phyloP scores from a whole-genome alignment of 805 yeast genomes.

The Candida silvicultrix region DNA sequence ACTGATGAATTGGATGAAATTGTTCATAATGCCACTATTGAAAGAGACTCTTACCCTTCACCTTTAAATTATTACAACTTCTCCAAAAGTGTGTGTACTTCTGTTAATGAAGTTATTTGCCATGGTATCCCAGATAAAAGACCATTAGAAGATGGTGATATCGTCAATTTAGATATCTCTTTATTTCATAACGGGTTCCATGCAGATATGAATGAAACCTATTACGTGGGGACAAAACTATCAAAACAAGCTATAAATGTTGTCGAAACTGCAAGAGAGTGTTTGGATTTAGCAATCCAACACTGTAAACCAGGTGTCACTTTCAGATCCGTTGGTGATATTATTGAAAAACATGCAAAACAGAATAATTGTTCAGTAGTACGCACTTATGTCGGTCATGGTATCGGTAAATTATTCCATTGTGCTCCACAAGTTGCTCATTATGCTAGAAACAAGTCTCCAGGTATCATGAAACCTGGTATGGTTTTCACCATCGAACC shows the following conservation, averaged over 20 bases:
- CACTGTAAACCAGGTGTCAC: constrained; percentile 88
- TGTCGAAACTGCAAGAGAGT: constrained; percentile 88
- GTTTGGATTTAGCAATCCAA: constrained; percentile 76
- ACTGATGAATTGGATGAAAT: constrained; percentile 87
- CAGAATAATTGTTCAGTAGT: constrained; percentile 80
- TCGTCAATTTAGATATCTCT: constrained; percentile 85
- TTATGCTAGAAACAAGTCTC: constrained; percentile 86
- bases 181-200: constrained; percentile 84
- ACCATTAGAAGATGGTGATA: constrained; percentile 87
- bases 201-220: constrained; percentile 93
- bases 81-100: constrained; percentile 89
- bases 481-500: constrained; percentile 97
- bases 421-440: constrained; percentile 91
- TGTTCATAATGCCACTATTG: constrained; percentile 83
- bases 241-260: constrained; percentile 79
- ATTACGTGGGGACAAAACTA: constrained; percentile 80
- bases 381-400: constrained; percentile 90
- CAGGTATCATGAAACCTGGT: constrained; percentile 93
- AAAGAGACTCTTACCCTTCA: constrained; percentile 88
- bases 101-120: constrained; percentile 91
- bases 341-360: constrained; percentile 81
- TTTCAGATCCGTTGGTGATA: constrained; percentile 79
- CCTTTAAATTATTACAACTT: constrained; percentile 91
- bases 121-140: constrained; percentile 96
- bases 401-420: constrained; percentile 82